Evolutionary conservation across 169 alveolate genomes (phyloP), one percentile per base, ranked within the genome.

Genomic region (Pseudocohnilembus persalinus): DNA sequence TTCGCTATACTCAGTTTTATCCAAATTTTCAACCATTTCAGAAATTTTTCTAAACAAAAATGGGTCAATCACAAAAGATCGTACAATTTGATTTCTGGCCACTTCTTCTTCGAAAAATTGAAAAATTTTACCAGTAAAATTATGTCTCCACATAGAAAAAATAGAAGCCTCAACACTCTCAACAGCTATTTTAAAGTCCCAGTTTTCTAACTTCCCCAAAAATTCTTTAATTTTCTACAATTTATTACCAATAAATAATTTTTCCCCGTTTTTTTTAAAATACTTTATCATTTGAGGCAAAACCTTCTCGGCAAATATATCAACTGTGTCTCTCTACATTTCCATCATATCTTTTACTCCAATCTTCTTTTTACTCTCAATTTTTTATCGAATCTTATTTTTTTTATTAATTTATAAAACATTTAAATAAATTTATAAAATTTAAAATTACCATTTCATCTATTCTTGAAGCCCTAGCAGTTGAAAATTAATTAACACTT

Each of bases 381-480:
- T 92, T 1, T 34, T 77, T 29, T 83, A 27, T 30, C 77, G n/a
- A 64, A 93, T 49, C 68, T 49, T 49, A 11, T 49, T 11, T 49
- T 11, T 49, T 11, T 49, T 11, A 49, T 11, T 11, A 49, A 49
- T 49, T 11, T 49, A 49, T 49, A 11, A 49, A 49, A 49, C 20
- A 49, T 49, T 49, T 20, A 49, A 49, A 49, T 11, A 49, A 49
- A 49, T 49, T 11, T 11, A 11, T 11, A 49, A 11, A 11, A 11
- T 11, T 49, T 49, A 49, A 49, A 20, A 11, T 49, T 49, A 49
- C 72, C 29, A 94, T 33, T 76, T 92, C 92, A 75, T 87, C 90
- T 32, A 95, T 91, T 92, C 97, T 95, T 64, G 88, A 84, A 26
- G 95, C 95, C 88, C 97, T 92, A 1, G 88, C 83, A 49, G 64